These are phyloP conservation scores for Drechslerella coelobrocha DNA, from an alignment of 2,329 filamentous ascomycete genomes.

Conservation along the genomic window DNA sequence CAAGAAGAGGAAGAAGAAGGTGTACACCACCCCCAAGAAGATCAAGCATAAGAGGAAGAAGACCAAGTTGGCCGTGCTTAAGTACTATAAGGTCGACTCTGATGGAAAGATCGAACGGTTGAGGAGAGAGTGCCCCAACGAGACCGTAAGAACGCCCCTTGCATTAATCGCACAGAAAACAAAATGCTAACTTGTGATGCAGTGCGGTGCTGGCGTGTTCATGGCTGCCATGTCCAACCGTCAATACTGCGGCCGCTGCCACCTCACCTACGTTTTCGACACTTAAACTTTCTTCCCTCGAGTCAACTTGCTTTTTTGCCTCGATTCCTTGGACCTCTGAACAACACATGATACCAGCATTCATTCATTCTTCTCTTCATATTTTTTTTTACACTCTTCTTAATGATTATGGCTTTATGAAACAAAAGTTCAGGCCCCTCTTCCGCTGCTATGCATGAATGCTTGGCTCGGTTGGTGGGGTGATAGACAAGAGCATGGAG, in stretches of 20 bases:
- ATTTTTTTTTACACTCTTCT: constrained; percentile 18
- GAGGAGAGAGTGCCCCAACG: constrained; percentile 92
- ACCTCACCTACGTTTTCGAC: constrained; percentile 56
- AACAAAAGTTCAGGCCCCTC: constrained; percentile 13
- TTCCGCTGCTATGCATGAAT: constrained; percentile 2
- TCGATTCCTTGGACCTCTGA: constrained; percentile 31
- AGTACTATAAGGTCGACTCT: constrained; percentile 99
- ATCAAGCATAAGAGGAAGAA: constrained; percentile 99
- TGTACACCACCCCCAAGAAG: constrained; percentile 99
- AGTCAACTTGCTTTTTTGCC: constrained; percentile 13
- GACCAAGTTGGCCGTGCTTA: constrained; percentile 99
- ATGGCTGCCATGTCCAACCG: constrained; percentile 99
- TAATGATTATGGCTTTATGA: constrained; percentile 30
- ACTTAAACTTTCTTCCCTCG: constrained; percentile 46
- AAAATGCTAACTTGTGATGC: constrained; percentile 57
- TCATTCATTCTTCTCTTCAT: constrained; percentile 24
- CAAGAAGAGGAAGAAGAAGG: constrained; percentile 99
- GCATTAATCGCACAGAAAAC: constrained; percentile 54
- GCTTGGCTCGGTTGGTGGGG: constrained; percentile 29
- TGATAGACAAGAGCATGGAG: constrained; percentile 23
- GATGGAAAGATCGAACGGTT: constrained; percentile 99
- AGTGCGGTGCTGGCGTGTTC: constrained; percentile 99
- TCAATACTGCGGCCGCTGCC: constrained; percentile 77
- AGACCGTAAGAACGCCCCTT: constrained; percentile 71
- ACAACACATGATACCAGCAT: constrained; percentile 9